phyloP scores from a whole-genome alignment of 306 rosid genomes.

The Arachis stenosperma region DNA sequence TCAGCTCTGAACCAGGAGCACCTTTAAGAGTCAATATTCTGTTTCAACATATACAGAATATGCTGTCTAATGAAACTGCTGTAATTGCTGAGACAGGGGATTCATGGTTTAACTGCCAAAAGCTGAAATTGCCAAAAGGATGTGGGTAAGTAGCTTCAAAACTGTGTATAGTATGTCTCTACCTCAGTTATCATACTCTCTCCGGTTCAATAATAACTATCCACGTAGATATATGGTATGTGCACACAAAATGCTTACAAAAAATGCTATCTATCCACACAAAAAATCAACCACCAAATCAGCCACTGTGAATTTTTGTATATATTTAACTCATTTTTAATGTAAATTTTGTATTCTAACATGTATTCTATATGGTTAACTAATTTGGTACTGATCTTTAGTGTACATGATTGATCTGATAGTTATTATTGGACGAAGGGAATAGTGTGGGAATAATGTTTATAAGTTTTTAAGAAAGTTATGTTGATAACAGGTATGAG shows the following conservation, averaged over 20 bases:
- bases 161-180: neutral
- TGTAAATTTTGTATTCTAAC: too few relatives aligned
- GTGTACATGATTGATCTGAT: too few relatives aligned
- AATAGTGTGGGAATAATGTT: too few relatives aligned
- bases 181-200: neutral
- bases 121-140: conserved; percentile 59
- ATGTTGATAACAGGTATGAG: conserved; percentile 54
- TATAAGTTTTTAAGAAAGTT: neutral
- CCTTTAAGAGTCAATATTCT: conserved; percentile 67
- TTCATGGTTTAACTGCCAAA: conserved; percentile 76
- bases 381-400: too few relatives aligned
- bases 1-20: conserved; percentile 53
- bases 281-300: too few relatives aligned
- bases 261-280: too few relatives aligned
- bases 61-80: conserved; percentile 56
- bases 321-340: too few relatives aligned
- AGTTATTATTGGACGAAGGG: too few relatives aligned
- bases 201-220: neutral
- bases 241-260: too few relatives aligned
- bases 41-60: conserved; percentile 59
- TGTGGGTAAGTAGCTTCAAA: conserved; percentile 54
- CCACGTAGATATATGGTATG: too few relatives aligned
- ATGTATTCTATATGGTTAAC: too few relatives aligned
- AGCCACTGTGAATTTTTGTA: too few relatives aligned
- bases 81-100: conserved; percentile 80